phyloP scores from a whole-genome alignment of 1,139 yeast species.

The Protomyces arabidopsidicola region DNA sequence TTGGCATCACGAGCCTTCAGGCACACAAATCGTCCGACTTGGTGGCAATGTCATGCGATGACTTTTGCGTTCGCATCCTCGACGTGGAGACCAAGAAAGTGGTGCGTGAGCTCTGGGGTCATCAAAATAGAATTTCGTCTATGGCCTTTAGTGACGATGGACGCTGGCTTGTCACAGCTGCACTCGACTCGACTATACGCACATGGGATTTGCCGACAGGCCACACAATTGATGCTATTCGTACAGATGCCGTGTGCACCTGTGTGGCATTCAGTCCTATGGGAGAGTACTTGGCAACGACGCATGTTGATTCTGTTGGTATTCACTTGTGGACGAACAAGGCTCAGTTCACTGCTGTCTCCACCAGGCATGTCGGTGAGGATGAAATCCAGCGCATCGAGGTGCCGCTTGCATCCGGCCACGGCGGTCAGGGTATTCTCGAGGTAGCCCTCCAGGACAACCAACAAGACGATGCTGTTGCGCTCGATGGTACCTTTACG shows the following conservation, averaged over 20 bases:
- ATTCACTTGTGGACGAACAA: slow-evolving; percentile 88
- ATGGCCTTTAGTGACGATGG: slow-evolving; percentile 93
- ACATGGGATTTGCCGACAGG: slow-evolving; percentile 99
- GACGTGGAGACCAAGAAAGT: slow-evolving; percentile 77
- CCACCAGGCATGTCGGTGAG: slow-evolving; percentile 67
- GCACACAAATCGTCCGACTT: slow-evolving; percentile 80
- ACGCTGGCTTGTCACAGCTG: slow-evolving; percentile 84
- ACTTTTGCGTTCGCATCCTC: slow-evolving; percentile 73
- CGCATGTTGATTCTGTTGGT: slow-evolving; percentile 89
- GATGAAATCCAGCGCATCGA: slow-evolving; percentile 52
- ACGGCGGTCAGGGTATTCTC: slow-evolving; percentile 66
- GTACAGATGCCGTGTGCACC: slow-evolving; percentile 73
- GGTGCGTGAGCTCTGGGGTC: slow-evolving; percentile 87
- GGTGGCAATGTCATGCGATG: slow-evolving; percentile 80
- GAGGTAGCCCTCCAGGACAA: slow-evolving; percentile 63
- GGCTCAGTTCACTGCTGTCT: slow-evolving; percentile 66
- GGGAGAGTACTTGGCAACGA: slow-evolving; percentile 88
- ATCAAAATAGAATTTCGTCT: slow-evolving; percentile 79
- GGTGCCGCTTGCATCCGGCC: slow-evolving; percentile 77
- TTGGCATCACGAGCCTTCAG: slow-evolving; percentile 72
- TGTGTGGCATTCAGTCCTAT: slow-evolving; percentile 74
- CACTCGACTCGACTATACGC: slow-evolving; percentile 80
- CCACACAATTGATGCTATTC: slow-evolving; percentile 89
- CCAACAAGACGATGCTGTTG: slow-evolving; percentile 35
- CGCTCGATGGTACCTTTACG: slow-evolving; percentile 43